A percentile compares a stretch with the other conserved stretches of the same genome.
phyloP scores from a whole-genome alignment of 2,329 filamentous ascomycete species.

The Mycocentrospora acerina region DNA sequence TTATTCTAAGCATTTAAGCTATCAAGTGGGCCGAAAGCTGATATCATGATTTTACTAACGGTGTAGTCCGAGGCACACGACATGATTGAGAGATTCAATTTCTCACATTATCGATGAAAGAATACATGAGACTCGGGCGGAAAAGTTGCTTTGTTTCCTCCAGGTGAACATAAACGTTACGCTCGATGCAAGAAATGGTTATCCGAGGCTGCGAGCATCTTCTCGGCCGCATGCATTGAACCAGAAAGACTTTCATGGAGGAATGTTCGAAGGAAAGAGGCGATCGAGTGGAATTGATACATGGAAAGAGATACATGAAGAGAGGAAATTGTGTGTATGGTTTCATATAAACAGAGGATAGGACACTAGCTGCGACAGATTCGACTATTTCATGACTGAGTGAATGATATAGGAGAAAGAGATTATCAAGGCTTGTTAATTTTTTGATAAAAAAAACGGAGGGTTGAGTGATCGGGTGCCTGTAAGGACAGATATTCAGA shows the following conservation, averaged over 20 bases:
- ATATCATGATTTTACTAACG: constrained; percentile 50
- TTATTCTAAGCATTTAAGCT: constrained; percentile 56
- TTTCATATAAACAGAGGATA: constrained; percentile 48
- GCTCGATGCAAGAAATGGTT: constrained; percentile 46
- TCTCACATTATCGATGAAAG: constrained; percentile 49
- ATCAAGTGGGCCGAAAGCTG: constrained; percentile 54
- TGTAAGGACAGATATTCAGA: constrained; percentile 44
- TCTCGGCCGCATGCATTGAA: constrained; percentile 54
- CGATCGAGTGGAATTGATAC: constrained; percentile 46
- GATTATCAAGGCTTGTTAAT: constrained; percentile 41
- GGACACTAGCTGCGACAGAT: constrained; percentile 56
- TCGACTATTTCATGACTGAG: constrained; percentile 55
- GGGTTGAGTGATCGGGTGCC: constrained; percentile 58
- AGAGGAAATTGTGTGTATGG: constrained; percentile 53
- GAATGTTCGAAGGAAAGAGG: constrained; percentile 46
- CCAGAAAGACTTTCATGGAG: constrained; percentile 52
- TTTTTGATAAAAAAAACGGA: constrained; percentile 49
- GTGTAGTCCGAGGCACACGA: constrained; percentile 47
- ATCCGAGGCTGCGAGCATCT: constrained; percentile 49
- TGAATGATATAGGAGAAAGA: constrained; percentile 42
- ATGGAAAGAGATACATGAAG: constrained; percentile 49
- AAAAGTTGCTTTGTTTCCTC: constrained; percentile 50
- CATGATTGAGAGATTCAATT: constrained; percentile 56
- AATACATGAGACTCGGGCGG: constrained; percentile 46
- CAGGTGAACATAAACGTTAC: constrained; percentile 58